Percentiles rank a stretch among this genome's conserved stretches.
Conservation (phyloP, 148 eudicot genomes). For the Vaccinium myrtillus region DNA sequence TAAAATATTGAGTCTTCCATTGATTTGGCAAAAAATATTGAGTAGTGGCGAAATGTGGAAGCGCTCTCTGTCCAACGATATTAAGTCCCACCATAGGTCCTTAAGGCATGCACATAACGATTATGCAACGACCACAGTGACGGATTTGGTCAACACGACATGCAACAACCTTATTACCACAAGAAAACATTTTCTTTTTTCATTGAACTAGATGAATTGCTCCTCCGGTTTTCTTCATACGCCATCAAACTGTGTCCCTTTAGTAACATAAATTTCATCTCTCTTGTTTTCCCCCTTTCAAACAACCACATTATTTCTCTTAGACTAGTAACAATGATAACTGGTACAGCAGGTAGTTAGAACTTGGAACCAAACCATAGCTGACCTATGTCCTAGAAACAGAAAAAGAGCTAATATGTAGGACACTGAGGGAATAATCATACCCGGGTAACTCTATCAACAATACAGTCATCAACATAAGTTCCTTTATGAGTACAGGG, state of each 20-base stretch:
- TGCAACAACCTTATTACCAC: neutral
- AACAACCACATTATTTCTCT: neutral
- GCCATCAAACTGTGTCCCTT: neutral
- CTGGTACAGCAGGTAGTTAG: neutral
- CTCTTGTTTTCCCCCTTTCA: neutral
- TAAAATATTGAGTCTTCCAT: neutral
- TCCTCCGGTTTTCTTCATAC: neutral
- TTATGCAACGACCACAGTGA: neutral
- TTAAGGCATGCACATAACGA: neutral
- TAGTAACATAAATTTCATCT: neutral
- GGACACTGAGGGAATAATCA: neutral
- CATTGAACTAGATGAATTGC: neutral
- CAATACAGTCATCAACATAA: constrained; percentile 98
- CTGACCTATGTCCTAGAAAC: neutral
- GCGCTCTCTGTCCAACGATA: neutral
- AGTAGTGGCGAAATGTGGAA: neutral
- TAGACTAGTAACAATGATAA: neutral
- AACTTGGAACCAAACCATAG: neutral
- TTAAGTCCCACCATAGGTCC: neutral
- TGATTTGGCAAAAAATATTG: neutral
- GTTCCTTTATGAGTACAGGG: constrained; percentile 96
- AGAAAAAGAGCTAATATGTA: neutral
- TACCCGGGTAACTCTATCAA: constrained; percentile 91
- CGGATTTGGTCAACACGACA: neutral
- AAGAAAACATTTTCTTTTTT: neutral